Conservation (phyloP, 78 protist species). For the Dictyostelium capitatum region DNA sequence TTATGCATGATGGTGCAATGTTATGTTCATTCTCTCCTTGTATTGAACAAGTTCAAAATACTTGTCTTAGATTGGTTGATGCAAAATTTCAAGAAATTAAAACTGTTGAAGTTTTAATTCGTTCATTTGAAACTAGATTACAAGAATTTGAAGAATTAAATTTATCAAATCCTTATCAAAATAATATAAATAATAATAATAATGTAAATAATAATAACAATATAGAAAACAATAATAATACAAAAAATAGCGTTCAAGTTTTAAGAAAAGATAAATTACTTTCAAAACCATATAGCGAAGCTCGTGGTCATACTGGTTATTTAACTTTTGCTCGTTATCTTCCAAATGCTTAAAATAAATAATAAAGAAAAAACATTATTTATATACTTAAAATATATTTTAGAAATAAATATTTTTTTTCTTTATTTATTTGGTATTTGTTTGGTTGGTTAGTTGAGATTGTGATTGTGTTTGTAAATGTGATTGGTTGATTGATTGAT, state of each 20-base stretch:
- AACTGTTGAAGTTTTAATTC: constrained; percentile 65
- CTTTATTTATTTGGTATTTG: too few species aligned
- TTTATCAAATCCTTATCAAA: constrained; percentile 44
- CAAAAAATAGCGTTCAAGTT: constrained; percentile 22
- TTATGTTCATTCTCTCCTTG: constrained; percentile 96
- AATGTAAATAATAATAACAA: constrained; percentile 6
- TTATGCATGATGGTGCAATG: constrained; percentile 82
- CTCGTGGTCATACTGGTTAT: constrained; percentile 84
- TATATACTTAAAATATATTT: background rate
- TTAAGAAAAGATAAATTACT: constrained; percentile 3
- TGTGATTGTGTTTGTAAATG: too few species aligned
- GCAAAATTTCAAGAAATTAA: constrained; percentile 70
- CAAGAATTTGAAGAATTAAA: constrained; percentile 54
- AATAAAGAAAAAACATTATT: background rate
- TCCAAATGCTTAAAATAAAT: constrained; percentile 20
- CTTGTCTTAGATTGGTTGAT: constrained; percentile 52
- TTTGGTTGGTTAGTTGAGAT: too few species aligned
- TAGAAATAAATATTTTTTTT: too few species aligned
- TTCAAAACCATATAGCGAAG: constrained; percentile 28
- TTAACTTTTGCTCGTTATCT: constrained; percentile 73
- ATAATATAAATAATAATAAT: background rate
- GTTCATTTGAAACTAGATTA: constrained; percentile 52
- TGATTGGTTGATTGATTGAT: too few species aligned
- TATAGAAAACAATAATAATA: constrained; percentile 8
- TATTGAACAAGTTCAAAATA: constrained; percentile 93